Percentiles rank a stretch among this genome's conserved stretches.
phyloP scores from a whole-genome alignment of 2,329 filamentous ascomycete genomes.

The Pseudogymnoascus sp. region DNA sequence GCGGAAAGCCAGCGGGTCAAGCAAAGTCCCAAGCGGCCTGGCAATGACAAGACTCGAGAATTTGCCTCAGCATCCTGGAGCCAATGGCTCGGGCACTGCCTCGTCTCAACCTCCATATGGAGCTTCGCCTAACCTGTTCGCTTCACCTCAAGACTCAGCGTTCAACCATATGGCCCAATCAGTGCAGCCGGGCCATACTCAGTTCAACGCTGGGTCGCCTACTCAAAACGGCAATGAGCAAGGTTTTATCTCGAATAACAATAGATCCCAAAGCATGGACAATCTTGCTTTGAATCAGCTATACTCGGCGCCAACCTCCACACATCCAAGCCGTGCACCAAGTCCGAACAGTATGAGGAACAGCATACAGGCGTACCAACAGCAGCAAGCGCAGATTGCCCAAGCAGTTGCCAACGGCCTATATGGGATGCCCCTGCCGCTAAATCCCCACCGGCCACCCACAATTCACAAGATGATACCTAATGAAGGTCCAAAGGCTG shows the following conservation, averaged over 20 bases:
- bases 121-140: conserved; percentile 43
- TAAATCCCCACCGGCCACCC: conserved; percentile 45
- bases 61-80: conserved; percentile 4
- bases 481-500: conserved; percentile 68
- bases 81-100: conserved; percentile 29
- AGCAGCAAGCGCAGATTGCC: conserved; percentile 35
- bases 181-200: conserved; percentile 23
- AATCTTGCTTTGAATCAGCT: conserved; percentile 54
- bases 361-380: conserved; percentile 35
- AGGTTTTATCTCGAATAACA: conserved; percentile 42
- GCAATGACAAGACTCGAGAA: conserved; percentile 77
- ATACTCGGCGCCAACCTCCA: conserved; percentile 63
- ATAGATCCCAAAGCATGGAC: conserved; percentile 56
- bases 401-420: conserved; percentile 41
- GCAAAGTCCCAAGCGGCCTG: conserved; percentile 62
- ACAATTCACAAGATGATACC: conserved; percentile 79
- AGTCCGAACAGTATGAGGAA: conserved; percentile 54
- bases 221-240: conserved; percentile 60
- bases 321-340: conserved; percentile 67
- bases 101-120: conserved; percentile 40
- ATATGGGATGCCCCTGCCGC: conserved; percentile 41
- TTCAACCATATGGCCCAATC: conserved; percentile 17
- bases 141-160: conserved; percentile 29
- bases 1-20: conserved; percentile 64
- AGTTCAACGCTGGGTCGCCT: conserved; percentile 52